Base-by-base conservation (phyloP, 2,329 filamentous ascomycete species). In the Boeremia lycopersici region DNA sequence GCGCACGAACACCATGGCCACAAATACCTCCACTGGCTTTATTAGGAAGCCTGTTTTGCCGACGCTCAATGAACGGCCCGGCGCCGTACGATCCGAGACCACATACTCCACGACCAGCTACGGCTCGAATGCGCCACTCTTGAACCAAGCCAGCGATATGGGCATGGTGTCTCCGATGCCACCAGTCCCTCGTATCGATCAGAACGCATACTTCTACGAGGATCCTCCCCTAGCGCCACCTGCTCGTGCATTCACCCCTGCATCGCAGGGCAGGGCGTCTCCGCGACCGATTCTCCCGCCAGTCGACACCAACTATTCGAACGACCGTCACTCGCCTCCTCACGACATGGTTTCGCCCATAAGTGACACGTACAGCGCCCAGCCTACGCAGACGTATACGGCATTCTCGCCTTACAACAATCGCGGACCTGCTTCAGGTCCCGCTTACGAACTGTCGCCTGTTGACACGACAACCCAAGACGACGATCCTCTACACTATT, bases 41-140 rank as follows among this genome's bases (percentile, higher is more conserved):
- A 39, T 36, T 38, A 70, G 72, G 49, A 71, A 74, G 49, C 76
- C 78, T 3, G 75, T 74, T 4, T 61, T 64, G 68, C 79, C 59
- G 74, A 82, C 70, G 73, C 73, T 74, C 72, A 57, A 57, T 47
- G 67, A 71, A 48, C 70, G 77, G 40, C 76, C 78, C 29, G 47
- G 46, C 6, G 73, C 75, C 39, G 63, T 58, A 1, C 66, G 79
- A 48, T 72, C 73, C n/a, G 67, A 74, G 39, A 89, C 89, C 0
- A 76, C 75, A 28, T 78, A 72, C 53, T 81, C 82, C 2, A 76
- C 68, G 40, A 65, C 78, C n/a, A 89, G 82, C 67, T 88, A 86
- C 67, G 83, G 81, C 11, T 86, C 88, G 2, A 84, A 87, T 56
- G 82, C 84, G 7, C 85, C 89, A 1, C 79, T 91, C 6, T 74